Conservation (phyloP, 169 alveolate genomes). For the Cyclospora cayetanensis region DNA sequence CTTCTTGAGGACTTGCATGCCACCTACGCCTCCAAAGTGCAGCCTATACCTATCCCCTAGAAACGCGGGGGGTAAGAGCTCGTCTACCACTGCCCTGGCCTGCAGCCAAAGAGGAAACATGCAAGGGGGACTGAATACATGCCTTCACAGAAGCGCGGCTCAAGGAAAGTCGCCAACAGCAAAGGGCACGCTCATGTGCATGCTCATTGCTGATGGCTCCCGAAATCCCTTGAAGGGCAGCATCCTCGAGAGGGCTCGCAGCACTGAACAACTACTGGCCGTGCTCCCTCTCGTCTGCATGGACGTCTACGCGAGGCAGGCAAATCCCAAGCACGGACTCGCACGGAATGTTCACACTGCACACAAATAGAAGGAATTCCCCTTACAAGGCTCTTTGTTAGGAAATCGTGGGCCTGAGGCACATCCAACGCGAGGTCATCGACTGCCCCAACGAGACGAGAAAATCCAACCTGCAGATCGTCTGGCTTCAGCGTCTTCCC, state of each 20-base stretch:
- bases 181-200: no score
- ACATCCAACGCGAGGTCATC: conserved; percentile 60
- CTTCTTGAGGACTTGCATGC: conserved; percentile 68
- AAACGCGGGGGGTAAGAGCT: conserved; percentile 69
- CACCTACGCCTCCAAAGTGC: conserved; percentile 70
- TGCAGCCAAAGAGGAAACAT: not conserved
- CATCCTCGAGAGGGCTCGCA: no score
- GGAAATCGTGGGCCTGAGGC: conserved; percentile 59
- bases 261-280: no score
- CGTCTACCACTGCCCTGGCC: conserved; percentile 73
- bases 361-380: not conserved
- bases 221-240: no score
- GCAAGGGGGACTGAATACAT: no score
- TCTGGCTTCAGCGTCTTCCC: conserved; percentile 64
- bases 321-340: no score
- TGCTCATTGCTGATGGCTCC: no score
- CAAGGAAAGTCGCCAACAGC: no score
- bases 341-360: no score
- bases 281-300: no score
- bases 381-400: conserved; percentile 55
- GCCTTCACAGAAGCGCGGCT: no score
- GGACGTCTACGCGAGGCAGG: no score
- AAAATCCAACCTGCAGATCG: conserved; percentile 68
- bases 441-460: conserved; percentile 68
- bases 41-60: conserved; percentile 68